These are phyloP conservation scores for Cucurbitaria berberidis DNA, from an alignment of 2,329 filamentous ascomycete species.

Conservation along the genomic window DNA sequence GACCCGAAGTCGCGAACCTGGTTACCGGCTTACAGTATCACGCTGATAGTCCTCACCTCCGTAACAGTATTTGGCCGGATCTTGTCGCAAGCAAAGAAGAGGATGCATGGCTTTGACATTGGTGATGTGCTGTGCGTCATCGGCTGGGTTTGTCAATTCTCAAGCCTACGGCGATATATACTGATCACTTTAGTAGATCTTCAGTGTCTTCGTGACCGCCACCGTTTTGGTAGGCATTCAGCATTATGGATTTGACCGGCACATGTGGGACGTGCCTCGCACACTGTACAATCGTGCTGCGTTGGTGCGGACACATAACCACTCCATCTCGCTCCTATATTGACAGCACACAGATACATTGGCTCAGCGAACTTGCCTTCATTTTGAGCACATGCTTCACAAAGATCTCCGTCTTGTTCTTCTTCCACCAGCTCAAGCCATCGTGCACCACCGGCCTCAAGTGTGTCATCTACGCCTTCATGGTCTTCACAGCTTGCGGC, in stretches of 20 bases:
- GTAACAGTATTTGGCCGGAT: conserved; percentile 31
- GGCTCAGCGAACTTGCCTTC: conserved; percentile 43
- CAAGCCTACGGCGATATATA: neutral
- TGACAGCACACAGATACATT: conserved; percentile 27
- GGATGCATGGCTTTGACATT: conserved; percentile 33
- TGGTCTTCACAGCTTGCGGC: conserved; percentile 38
- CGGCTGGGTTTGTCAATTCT: conserved; percentile 18
- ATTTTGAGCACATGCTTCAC: conserved; percentile 40
- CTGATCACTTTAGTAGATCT: conserved; percentile 11
- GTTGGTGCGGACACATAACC: conserved; percentile 14
- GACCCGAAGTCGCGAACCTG: conserved; percentile 38
- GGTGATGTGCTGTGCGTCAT: conserved; percentile 36
- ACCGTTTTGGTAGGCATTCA: conserved; percentile 7
- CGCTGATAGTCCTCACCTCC: conserved; percentile 30
- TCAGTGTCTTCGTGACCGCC: conserved; percentile 16
- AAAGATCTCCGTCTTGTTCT: conserved; percentile 49
- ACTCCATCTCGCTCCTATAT: neutral
- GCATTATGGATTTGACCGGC: conserved; percentile 38
- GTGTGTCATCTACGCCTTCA: conserved; percentile 39
- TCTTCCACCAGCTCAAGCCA: conserved; percentile 45
- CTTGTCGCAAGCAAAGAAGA: conserved; percentile 35
- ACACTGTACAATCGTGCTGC: conserved; percentile 16
- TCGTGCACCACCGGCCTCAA: conserved; percentile 34
- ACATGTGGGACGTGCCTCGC: conserved; percentile 46
- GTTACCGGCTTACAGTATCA: conserved; percentile 39